phyloP scores from a whole-genome alignment of 345 rosid species.

The Aurinia saxatilis region DNA sequence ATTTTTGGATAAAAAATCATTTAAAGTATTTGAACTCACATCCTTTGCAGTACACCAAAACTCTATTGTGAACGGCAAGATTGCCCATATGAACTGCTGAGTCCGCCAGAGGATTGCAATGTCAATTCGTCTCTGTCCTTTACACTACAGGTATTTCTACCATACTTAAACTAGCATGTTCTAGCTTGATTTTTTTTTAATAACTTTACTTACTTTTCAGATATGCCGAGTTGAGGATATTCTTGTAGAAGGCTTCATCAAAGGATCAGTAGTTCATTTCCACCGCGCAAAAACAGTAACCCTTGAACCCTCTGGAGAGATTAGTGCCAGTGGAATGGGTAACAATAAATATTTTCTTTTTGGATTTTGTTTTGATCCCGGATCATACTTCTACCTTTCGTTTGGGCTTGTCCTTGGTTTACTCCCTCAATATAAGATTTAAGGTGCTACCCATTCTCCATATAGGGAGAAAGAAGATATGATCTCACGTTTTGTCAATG shows the following conservation, averaged over 20 bases:
- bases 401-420: constrained; percentile 14
- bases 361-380: constrained; percentile 18
- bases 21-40: constrained; percentile 10
- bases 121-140: constrained; percentile 92
- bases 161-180: constrained; percentile 4
- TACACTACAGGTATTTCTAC: constrained; percentile 79
- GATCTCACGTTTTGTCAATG: neutral
- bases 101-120: constrained; percentile 99
- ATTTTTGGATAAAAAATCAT: neutral
- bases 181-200: constrained; percentile 10
- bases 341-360: constrained; percentile 18
- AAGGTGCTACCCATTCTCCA: constrained; percentile 14
- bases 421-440: constrained; percentile 9
- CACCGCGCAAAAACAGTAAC: constrained; percentile 86
- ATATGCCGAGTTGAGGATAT: constrained; percentile 98
- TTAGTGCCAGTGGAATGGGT: constrained; percentile 95
- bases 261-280: constrained; percentile 97
- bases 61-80: constrained; percentile 72
- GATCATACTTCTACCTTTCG: constrained; percentile 19
- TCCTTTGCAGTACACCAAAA: constrained; percentile 62
- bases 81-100: constrained; percentile 81
- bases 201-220: constrained; percentile 37
- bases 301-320: constrained; percentile 66
- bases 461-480: constrained; percentile 14
- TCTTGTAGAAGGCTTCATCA: constrained; percentile 66